phyloP scores from a whole-genome alignment of 257 asterid genomes.

The Apocynum venetum region DNA sequence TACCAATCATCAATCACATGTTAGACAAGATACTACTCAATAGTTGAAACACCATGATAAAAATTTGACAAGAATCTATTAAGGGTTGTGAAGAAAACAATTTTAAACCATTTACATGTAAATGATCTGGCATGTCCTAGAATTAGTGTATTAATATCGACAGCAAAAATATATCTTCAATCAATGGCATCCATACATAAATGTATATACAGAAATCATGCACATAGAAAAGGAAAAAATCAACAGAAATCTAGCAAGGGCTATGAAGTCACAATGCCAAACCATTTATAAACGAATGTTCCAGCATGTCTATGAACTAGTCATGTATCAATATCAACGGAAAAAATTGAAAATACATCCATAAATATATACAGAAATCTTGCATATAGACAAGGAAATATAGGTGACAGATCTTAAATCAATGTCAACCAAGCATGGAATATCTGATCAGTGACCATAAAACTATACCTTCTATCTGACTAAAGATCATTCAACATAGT shows the following conservation, averaged over 20 bases:
- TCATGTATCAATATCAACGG: not conserved
- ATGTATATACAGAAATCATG: not conserved
- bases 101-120: not conserved
- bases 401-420: not conserved
- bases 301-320: not conserved
- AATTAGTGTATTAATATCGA: not conserved
- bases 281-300: not conserved
- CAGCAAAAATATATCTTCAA: not conserved
- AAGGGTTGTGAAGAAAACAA: not conserved
- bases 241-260: not conserved
- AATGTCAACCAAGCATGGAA: not conserved
- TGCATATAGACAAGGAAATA: not conserved
- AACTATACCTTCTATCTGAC: not conserved
- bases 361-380: not conserved
- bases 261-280: not conserved
- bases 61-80: not conserved
- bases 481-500: not conserved
- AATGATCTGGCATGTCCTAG: not conserved
- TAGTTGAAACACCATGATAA: not conserved
- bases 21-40: not conserved
- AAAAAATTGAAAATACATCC: not conserved
- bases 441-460: too few relatives aligned
- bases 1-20: conserved; percentile 22
- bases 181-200: not conserved
- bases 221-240: not conserved